A percentile compares a stretch with the other conserved stretches of the same genome.
Evolutionary conservation across 2,329 filamentous ascomycete species (phyloP).

Genomic region (Apiospora hydei): DNA sequence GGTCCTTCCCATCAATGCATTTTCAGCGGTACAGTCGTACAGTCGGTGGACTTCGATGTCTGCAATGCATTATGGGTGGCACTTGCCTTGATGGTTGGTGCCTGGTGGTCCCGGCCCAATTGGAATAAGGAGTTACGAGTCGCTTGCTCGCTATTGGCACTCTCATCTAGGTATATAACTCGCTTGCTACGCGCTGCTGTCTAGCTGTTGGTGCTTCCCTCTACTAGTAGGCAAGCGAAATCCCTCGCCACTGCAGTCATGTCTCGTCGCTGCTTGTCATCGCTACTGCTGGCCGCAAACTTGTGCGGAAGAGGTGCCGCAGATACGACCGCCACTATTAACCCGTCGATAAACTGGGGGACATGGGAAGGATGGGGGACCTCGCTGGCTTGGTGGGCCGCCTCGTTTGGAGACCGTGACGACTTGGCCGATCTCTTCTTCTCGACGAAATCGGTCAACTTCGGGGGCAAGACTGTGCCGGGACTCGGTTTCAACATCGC

Average conservation of each 20-base stretch:
- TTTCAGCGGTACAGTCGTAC: not conserved
- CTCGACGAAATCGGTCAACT: constrained; percentile 40
- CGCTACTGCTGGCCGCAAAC: not conserved
- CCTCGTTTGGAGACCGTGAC: constrained; percentile 47
- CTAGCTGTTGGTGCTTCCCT: not conserved
- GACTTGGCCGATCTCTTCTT: constrained; percentile 52
- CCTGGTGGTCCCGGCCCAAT: not conserved
- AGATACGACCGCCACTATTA: constrained; percentile 43
- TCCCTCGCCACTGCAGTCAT: not conserved
- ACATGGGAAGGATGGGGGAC: constrained; percentile 54
- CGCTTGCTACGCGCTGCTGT: not conserved
- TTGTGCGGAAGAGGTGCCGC: constrained; percentile 27
- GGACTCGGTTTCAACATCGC: constrained; percentile 52
- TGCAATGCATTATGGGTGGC: constrained; percentile 7
- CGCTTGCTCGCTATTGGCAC: not conserved
- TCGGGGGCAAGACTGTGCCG: constrained; percentile 42
- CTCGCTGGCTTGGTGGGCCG: constrained; percentile 53
- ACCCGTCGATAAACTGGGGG: constrained; percentile 45
- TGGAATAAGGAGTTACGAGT: not conserved
- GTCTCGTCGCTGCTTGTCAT: constrained; percentile 8
- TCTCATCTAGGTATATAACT: constrained; percentile 1
- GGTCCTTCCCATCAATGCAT: constrained; percentile 9
- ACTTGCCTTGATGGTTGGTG: not conserved
- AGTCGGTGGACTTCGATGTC: not conserved
- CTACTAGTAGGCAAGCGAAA: not conserved